A percentile compares a stretch with the other conserved stretches of the same genome.
Conservation (phyloP, 1,284 basidiomycete species). For the Sanghuangporus sanghuang region DNA sequence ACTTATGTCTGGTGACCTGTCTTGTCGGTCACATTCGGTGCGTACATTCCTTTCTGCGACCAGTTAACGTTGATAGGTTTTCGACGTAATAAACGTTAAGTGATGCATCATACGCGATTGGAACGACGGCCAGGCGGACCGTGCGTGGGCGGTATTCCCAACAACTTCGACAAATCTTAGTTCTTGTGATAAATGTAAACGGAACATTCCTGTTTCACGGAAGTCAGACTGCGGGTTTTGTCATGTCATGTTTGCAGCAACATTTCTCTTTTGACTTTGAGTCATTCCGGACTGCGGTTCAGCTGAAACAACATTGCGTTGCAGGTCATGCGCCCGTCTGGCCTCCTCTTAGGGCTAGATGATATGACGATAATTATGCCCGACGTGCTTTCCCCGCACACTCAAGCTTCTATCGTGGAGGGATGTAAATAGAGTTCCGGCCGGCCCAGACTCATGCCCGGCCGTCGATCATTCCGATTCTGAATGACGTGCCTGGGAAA, state of each 20-base stretch:
- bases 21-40: neutral
- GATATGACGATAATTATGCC: neutral
- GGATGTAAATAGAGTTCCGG: neutral
- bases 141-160: neutral
- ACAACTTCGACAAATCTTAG: neutral
- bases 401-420: neutral
- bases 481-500: neutral
- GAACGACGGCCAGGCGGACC: neutral
- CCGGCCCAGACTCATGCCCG: neutral
- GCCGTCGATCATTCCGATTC: neutral
- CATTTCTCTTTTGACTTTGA: too few species aligned
- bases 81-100: neutral
- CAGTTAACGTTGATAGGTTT: neutral
- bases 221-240: too few species aligned
- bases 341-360: neutral
- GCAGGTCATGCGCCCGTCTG: neutral
- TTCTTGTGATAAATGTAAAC: neutral
- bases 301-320: too few species aligned
- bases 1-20: neutral
- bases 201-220: neutral
- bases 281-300: neutral
- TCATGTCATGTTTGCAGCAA: too few species aligned
- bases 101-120: neutral
- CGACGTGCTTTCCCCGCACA: neutral
- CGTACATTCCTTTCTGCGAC: neutral